phyloP scores from a whole-genome alignment of 1,284 basidiomycete genomes.

The Tilletia caries region DNA sequence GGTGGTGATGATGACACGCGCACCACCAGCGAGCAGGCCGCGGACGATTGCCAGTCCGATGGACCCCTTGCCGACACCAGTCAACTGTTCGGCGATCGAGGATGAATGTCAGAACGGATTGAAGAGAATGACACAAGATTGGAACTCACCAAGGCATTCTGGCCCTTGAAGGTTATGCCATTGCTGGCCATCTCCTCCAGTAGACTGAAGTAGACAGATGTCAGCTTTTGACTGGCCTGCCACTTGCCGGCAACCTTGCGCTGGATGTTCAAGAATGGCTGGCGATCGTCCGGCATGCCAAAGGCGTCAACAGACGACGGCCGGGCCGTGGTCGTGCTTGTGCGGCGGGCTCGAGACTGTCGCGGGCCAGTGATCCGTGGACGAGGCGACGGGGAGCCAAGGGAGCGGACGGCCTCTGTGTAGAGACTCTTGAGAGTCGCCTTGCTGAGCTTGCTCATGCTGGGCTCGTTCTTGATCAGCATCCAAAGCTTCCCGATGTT shows the following conservation, averaged over 20 bases:
- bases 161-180: constrained; percentile 95
- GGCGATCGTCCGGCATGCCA: constrained; percentile 63
- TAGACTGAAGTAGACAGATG: constrained; percentile 75
- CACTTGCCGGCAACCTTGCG: constrained; percentile 92
- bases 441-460: constrained; percentile 95
- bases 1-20: constrained; percentile 93
- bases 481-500: constrained; percentile 95
- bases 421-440: constrained; percentile 94
- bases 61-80: constrained; percentile 94
- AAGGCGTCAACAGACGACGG: constrained; percentile 55
- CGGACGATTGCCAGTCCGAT: constrained; percentile 97
- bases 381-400: constrained; percentile 58
- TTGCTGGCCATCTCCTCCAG: constrained; percentile 96
- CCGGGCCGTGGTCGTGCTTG: constrained; percentile 62
- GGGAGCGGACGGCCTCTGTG: constrained; percentile 78
- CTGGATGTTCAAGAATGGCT: constrained; percentile 92
- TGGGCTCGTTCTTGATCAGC: constrained; percentile 91
- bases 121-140: neutral
- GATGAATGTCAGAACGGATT: no score
- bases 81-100: constrained; percentile 59
- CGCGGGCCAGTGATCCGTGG: constrained; percentile 27
- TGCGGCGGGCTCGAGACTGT: constrained; percentile 58
- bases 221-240: constrained; percentile 96
- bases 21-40: constrained; percentile 90
- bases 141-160: constrained; percentile 71